Base-by-base conservation (phyloP, 805 yeast genomes). In the Candida boleticola region DNA sequence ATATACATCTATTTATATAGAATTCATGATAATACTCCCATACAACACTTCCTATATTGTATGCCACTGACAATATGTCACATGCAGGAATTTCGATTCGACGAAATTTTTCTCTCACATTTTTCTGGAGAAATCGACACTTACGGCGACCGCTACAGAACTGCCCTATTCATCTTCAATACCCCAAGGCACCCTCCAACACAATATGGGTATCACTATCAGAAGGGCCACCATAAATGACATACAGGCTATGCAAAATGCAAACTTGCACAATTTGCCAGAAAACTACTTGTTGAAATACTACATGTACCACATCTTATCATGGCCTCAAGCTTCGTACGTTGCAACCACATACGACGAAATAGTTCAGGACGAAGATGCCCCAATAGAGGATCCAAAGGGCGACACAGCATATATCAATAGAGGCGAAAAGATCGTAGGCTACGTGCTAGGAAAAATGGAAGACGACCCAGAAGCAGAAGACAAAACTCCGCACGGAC, bases 321-420 rank as follows among this genome's bases (percentile, higher is more conserved):
- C 97, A 29, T 93, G 99, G 99, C 99, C 99, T 1, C 96, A 92
- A 61, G 95, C 95, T 11, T 87, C 96, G 31, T 93, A 83, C 68
- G 98, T 93, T 29, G 99, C 99, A 14, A 84, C 92, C 1, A 83
- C 93, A 1, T 79, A 83, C 21, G 85, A 79, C 48, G 64, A 58
- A 20, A 48, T 55, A 30, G 31, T 29, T 22, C 62, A 52, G 17
- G 56, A 49, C 13, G 49, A 44, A 31, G 79, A 73, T 9, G 53
- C 54, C 11, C 43, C 16, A 25, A 36, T 60, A 19, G 44, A 47
- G 25, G 74, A 70, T 43, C 71, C 76, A 3, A 81, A 80, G 49
- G 76, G 80, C 19, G 86, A 81, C 51, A 73, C 85, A 5, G 77
- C 88, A 25, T 84, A 84, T 57, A 77, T 83, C 37, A 69, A 68